Evolutionary conservation across 2,329 filamentous ascomycete genomes (phyloP).

Genomic region (Monosporascus sp.): DNA sequence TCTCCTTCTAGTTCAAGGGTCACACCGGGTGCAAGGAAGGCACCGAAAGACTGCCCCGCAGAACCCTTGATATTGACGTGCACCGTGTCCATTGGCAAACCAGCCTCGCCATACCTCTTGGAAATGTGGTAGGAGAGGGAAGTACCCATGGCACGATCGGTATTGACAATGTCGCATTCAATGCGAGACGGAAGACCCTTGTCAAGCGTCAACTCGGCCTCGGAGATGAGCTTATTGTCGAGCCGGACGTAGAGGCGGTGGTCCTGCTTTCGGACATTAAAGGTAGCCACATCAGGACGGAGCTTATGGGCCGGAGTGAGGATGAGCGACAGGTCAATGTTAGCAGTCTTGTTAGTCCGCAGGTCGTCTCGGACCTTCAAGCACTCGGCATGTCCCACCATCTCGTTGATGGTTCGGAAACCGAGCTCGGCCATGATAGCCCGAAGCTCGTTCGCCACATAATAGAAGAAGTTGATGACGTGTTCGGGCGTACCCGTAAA

Average conservation of each 20-base stretch:
- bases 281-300: slow-evolving; percentile 88
- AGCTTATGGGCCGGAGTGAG: slow-evolving; percentile 94
- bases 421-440: slow-evolving; percentile 96
- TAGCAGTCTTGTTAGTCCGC: slow-evolving; percentile 81
- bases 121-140: slow-evolving; percentile 95
- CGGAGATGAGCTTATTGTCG: slow-evolving; percentile 95
- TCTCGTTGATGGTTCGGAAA: slow-evolving; percentile 93
- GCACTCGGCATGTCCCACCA: slow-evolving; percentile 89
- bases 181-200: slow-evolving; percentile 91
- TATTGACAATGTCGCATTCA: slow-evolving; percentile 95
- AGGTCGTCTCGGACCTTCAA: slow-evolving; percentile 85
- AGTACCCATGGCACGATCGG: slow-evolving; percentile 87
- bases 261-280: slow-evolving; percentile 97
- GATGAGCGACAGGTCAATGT: slow-evolving; percentile 89
- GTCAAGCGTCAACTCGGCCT: slow-evolving; percentile 89
- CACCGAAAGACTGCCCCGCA: slow-evolving; percentile 93
- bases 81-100: slow-evolving; percentile 86
- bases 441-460: slow-evolving; percentile 90
- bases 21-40: slow-evolving; percentile 87
- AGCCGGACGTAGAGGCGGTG: slow-evolving; percentile 88
- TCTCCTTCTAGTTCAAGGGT: slow-evolving; percentile 95
- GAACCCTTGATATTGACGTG: slow-evolving; percentile 96
- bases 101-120: slow-evolving; percentile 83
- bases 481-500: slow-evolving; percentile 91
- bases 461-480: slow-evolving; percentile 99